Conservation (phyloP, 495 filamentous ascomycete species). For the Lepidopterella palustris region DNA sequence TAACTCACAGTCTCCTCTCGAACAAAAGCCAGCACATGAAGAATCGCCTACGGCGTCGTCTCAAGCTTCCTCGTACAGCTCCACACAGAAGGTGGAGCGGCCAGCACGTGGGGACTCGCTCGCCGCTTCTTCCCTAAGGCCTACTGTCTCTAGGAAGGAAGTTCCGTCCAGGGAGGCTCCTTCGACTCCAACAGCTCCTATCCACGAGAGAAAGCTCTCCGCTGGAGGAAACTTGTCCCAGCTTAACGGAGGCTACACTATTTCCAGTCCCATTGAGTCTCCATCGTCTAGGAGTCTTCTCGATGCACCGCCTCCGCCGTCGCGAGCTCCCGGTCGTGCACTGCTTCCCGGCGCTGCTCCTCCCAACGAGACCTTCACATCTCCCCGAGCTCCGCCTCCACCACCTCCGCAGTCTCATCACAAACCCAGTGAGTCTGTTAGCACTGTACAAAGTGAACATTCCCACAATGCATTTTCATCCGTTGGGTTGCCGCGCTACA, state of each 20-base stretch:
- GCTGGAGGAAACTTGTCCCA: slow-evolving; percentile 17
- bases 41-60: slow-evolving; percentile 23
- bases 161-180: slow-evolving; percentile 8
- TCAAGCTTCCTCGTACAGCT: slow-evolving; percentile 26
- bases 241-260: slow-evolving; percentile 24
- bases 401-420: slow-evolving; percentile 41
- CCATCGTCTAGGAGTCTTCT: slow-evolving; percentile 30
- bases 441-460: slow-evolving; percentile 39
- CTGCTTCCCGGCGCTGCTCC: slow-evolving; percentile 39
- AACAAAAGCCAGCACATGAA: slow-evolving; percentile 3
- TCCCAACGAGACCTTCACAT: slow-evolving; percentile 54
- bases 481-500: slow-evolving; percentile 64
- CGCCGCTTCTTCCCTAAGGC: slow-evolving; percentile 21
- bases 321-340: slow-evolving; percentile 33
- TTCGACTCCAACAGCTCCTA: slow-evolving; percentile 23
- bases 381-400: slow-evolving; percentile 56
- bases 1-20: not conserved
- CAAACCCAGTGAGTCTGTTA: slow-evolving; percentile 51
- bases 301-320: slow-evolving; percentile 30
- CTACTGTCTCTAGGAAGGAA: slow-evolving; percentile 20
- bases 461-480: slow-evolving; percentile 21
- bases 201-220: slow-evolving; percentile 31
- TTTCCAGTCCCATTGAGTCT: slow-evolving; percentile 37
- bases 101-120: slow-evolving; percentile 57
- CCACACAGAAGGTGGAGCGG: slow-evolving; percentile 29